These are phyloP conservation scores for Ophiostoma novo-ulmi DNA, from an alignment of 2,329 filamentous ascomycete species.

Conservation along the genomic window DNA sequence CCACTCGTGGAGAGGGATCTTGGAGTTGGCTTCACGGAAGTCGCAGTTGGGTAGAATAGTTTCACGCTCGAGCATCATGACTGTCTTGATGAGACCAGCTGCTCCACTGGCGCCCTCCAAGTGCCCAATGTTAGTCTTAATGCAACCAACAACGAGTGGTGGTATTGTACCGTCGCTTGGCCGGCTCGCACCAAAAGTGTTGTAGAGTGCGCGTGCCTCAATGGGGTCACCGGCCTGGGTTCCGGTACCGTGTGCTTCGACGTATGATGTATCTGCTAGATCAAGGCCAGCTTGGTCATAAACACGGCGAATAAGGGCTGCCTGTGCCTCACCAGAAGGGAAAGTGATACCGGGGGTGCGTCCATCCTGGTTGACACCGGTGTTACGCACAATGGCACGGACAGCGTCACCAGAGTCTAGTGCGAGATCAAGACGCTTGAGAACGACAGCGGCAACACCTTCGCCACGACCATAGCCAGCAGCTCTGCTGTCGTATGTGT, in stretches of 20 bases:
- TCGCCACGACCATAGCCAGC: slow-evolving; percentile 50
- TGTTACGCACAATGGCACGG: slow-evolving; percentile 33
- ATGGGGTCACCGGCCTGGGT: slow-evolving; percentile 33
- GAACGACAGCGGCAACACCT: slow-evolving; percentile 40
- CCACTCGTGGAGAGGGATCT: slow-evolving; percentile 43
- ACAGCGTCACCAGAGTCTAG: slow-evolving; percentile 38
- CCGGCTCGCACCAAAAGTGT: slow-evolving; percentile 32
- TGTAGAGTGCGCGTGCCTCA: slow-evolving; percentile 36
- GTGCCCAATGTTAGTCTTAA: slow-evolving; percentile 44
- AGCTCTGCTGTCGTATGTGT: slow-evolving; percentile 39
- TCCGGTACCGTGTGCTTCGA: slow-evolving; percentile 42
- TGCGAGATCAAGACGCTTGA: slow-evolving; percentile 40
- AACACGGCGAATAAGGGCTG: slow-evolving; percentile 25
- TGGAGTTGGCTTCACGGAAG: slow-evolving; percentile 43
- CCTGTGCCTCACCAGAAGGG: slow-evolving; percentile 31
- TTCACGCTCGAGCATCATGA: slow-evolving; percentile 38
- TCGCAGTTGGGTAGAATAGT: slow-evolving; percentile 38
- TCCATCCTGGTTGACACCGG: slow-evolving; percentile 28
- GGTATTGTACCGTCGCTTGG: background rate
- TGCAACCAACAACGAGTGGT: slow-evolving; percentile 29
- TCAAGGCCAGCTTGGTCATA: slow-evolving; percentile 27
- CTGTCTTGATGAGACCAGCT: slow-evolving; percentile 41
- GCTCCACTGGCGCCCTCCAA: slow-evolving; percentile 45
- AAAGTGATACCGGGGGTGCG: slow-evolving; percentile 27
- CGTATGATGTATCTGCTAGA: slow-evolving; percentile 29